These are phyloP conservation scores for Ciborinia camelliae DNA, from an alignment of 2,329 filamentous ascomycete genomes.

Conservation along the genomic window DNA sequence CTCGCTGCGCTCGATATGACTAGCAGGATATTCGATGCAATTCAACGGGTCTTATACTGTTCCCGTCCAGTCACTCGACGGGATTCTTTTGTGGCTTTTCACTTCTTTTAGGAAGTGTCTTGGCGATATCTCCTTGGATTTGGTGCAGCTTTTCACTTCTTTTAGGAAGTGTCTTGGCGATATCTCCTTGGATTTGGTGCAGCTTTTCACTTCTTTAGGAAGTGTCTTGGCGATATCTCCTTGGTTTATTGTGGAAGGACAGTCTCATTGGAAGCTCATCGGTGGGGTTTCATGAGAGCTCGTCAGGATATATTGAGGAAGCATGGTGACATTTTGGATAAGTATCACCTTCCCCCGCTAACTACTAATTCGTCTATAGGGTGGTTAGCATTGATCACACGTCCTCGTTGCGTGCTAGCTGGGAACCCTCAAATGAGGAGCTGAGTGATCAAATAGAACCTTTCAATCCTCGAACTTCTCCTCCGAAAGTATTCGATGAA, in stretches of 20 bases:
- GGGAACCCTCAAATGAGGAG: slow-evolving; percentile 6
- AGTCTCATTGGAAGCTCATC: slow-evolving; percentile 15
- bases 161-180: background rate
- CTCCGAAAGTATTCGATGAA: too few relatives aligned
- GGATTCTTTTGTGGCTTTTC: background rate
- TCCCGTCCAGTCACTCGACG: slow-evolving; percentile 8
- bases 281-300: slow-evolving; percentile 10
- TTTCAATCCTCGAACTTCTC: background rate
- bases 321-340: background rate
- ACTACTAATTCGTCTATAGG: slow-evolving; percentile 11
- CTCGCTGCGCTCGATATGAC: slow-evolving; percentile 12
- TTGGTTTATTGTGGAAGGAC: background rate
- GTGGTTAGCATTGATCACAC: slow-evolving; percentile 10
- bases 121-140: slow-evolving; percentile 1
- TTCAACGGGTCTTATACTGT: slow-evolving; percentile 8
- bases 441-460: background rate
- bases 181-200: slow-evolving; percentile 1
- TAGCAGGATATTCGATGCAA: slow-evolving; percentile 7
- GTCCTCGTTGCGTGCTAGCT: slow-evolving; percentile 12
- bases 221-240: background rate
- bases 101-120: background rate
- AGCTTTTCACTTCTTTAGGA: background rate
- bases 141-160: background rate
- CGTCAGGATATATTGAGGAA: background rate
- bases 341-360: background rate